Percentiles rank a stretch among this genome's conserved stretches.
Conservation (phyloP, 2,329 filamentous ascomycete genomes). For the Paraconiothyrium brasiliense region DNA sequence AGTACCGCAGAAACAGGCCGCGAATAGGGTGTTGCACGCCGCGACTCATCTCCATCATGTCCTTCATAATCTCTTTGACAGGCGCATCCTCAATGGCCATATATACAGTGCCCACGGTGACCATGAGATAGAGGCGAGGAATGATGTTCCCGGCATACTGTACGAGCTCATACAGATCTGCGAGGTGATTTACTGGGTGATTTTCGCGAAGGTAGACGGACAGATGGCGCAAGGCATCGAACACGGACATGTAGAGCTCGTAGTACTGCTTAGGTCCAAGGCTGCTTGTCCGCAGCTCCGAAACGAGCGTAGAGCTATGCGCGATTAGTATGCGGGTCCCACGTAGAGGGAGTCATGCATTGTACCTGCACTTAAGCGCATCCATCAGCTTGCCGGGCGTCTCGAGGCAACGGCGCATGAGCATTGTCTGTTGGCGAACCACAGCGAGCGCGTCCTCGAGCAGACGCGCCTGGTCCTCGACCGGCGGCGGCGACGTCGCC, state of each 20-base stretch:
- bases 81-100: constrained; percentile 98
- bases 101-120: constrained; percentile 98
- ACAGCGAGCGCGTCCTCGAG: constrained; percentile 96
- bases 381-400: constrained; percentile 99
- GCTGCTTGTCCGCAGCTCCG: constrained; percentile 96
- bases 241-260: constrained; percentile 99
- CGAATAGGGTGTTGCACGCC: constrained; percentile 97
- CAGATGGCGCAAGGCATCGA: constrained; percentile 95
- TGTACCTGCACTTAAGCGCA: constrained; percentile 98
- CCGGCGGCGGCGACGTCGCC: constrained; percentile 57
- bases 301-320: constrained; percentile 90
- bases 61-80: constrained; percentile 99
- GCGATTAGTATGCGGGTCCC: constrained; percentile 14
- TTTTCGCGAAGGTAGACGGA: constrained; percentile 97
- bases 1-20: constrained; percentile 94
- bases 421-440: constrained; percentile 93
- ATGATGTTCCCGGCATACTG: constrained; percentile 99
- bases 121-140: constrained; percentile 96
- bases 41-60: constrained; percentile 99
- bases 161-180: constrained; percentile 96
- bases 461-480: constrained; percentile 77
- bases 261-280: constrained; percentile 99
- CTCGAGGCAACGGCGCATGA: constrained; percentile 98
- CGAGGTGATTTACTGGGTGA: constrained; percentile 96
- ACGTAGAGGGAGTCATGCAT: constrained; percentile 5